A percentile compares a stretch with the other conserved stretches of the same genome.
Conservation (phyloP, 2,329 filamentous ascomycete species). For the Curvularia verruculosa region DNA sequence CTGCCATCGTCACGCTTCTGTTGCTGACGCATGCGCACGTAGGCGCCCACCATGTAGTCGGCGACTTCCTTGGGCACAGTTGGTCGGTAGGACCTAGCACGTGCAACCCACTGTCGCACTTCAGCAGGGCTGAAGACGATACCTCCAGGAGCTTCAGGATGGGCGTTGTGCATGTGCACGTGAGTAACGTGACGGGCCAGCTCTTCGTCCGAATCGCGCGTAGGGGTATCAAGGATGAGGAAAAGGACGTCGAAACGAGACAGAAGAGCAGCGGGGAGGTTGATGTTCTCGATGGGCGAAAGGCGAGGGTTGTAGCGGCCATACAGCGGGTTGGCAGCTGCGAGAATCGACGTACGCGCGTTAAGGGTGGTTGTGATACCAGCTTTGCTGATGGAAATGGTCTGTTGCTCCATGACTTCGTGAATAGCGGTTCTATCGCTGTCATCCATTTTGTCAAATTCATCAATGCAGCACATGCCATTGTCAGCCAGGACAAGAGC, state of each 20-base stretch:
- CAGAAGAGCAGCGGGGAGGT: constrained; percentile 93
- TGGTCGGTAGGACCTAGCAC: constrained; percentile 87
- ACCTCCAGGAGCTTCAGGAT: constrained; percentile 72
- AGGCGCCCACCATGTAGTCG: constrained; percentile 96
- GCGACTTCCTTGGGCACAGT: constrained; percentile 83
- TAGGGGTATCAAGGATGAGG: constrained; percentile 92
- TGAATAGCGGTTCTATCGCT: constrained; percentile 81
- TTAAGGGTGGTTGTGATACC: constrained; percentile 97
- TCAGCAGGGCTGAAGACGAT: constrained; percentile 92
- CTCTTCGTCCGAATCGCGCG: constrained; percentile 87
- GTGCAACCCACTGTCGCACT: constrained; percentile 93
- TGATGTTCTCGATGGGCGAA: constrained; percentile 98
- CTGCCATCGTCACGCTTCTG: constrained; percentile 89
- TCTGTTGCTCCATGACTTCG: constrained; percentile 89
- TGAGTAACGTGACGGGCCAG: constrained; percentile 94
- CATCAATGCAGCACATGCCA: constrained; percentile 84
- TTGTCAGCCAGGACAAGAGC: constrained; percentile 81
- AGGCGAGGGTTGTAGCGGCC: constrained; percentile 97
- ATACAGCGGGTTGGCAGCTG: constrained; percentile 95
- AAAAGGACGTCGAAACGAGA: constrained; percentile 98
- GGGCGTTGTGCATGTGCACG: constrained; percentile 95
- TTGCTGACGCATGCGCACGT: constrained; percentile 90
- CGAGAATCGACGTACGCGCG: constrained; percentile 92
- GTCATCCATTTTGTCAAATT: constrained; percentile 91
- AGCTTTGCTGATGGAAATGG: constrained; percentile 85